Percentiles rank a stretch among this genome's conserved stretches.
Conservation (phyloP, 2,329 filamentous ascomycete species). For the Fusarium guadeloupense region DNA sequence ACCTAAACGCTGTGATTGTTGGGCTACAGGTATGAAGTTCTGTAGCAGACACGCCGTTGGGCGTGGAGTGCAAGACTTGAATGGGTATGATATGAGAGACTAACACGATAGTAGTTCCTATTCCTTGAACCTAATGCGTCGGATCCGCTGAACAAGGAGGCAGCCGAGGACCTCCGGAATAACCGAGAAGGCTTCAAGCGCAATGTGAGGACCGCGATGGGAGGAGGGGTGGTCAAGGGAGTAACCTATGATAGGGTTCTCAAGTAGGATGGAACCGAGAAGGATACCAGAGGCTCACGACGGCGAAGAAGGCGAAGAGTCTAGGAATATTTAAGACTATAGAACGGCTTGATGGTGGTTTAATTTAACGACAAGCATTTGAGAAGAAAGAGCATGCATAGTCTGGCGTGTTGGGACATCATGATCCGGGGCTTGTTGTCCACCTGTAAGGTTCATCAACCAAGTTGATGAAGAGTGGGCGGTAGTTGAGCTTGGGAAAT, state of each 20-base stretch:
- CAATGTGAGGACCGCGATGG: constrained; percentile 87
- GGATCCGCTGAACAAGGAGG: constrained; percentile 98
- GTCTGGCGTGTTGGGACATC: constrained; percentile 29
- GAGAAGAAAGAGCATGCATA: constrained; percentile 24
- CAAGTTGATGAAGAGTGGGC: background rate
- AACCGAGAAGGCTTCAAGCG: constrained; percentile 91
- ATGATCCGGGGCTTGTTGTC: constrained; percentile 25
- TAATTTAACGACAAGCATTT: constrained; percentile 22
- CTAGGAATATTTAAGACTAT: constrained; percentile 12
- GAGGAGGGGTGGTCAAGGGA: constrained; percentile 78
- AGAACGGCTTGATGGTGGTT: constrained; percentile 19
- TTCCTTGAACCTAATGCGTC: constrained; percentile 98
- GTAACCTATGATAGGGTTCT: constrained; percentile 81
- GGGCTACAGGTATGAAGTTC: constrained; percentile 75
- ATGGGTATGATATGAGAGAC: constrained; percentile 11
- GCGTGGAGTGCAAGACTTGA: background rate
- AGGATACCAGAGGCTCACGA: background rate
- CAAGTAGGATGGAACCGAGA: constrained; percentile 56
- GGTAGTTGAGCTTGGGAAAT: constrained; percentile 11
- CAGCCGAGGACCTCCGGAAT: constrained; percentile 86
- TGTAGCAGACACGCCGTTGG: background rate
- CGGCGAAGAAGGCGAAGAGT: background rate
- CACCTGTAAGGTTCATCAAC: constrained; percentile 9
- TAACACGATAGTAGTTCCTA: constrained; percentile 72
- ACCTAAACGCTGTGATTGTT: constrained; percentile 95